These are phyloP conservation scores for Xylaria sp. DNA, from an alignment of 2,329 filamentous ascomycete species.

Conservation along the genomic window DNA sequence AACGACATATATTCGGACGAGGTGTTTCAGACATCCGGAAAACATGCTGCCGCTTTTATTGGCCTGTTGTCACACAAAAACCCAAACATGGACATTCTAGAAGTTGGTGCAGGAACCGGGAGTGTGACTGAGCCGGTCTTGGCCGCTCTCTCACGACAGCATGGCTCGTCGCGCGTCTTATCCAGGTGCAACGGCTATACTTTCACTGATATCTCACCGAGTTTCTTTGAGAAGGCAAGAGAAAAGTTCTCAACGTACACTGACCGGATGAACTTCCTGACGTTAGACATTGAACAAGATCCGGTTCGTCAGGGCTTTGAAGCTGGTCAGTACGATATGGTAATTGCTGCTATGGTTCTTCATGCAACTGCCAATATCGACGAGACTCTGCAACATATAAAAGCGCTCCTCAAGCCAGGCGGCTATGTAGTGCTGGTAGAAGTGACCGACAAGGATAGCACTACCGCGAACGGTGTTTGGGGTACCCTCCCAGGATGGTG, in stretches of 20 bases:
- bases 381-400: slow-evolving; percentile 25
- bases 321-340: slow-evolving; percentile 22
- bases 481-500: slow-evolving; percentile 25
- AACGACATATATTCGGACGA: background rate
- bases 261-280: slow-evolving; percentile 20
- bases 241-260: background rate
- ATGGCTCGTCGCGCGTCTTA: background rate
- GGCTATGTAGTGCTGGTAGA: slow-evolving; percentile 28
- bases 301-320: slow-evolving; percentile 32
- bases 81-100: background rate
- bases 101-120: background rate
- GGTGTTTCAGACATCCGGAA: background rate
- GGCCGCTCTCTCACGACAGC: background rate
- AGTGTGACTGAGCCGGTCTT: background rate
- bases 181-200: slow-evolving; percentile 7
- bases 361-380: slow-evolving; percentile 27
- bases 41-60: background rate
- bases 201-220: slow-evolving; percentile 29
- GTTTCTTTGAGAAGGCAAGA: slow-evolving; percentile 20
- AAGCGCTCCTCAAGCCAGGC: slow-evolving; percentile 34
- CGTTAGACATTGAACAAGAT: slow-evolving; percentile 35
- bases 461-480: background rate
- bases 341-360: slow-evolving; percentile 29
- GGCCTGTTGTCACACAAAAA: background rate
- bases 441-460: slow-evolving; percentile 16